Evolutionary conservation across 768 basidiomycete genomes (phyloP).

Genomic region (Agrocybe chaxingu): DNA sequence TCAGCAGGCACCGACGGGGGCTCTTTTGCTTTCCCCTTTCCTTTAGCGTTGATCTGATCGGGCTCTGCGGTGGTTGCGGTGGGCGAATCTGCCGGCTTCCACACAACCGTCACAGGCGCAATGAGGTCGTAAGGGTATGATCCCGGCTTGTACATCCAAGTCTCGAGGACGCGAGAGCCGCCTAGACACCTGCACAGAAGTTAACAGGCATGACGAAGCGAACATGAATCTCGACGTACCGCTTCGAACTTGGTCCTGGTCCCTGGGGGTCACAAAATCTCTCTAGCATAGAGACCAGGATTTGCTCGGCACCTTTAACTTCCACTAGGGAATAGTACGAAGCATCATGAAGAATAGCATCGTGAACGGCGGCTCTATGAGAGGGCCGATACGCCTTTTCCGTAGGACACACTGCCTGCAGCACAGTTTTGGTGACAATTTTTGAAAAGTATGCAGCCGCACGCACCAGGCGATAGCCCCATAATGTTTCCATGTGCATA

Average conservation of each 20-base stretch:
- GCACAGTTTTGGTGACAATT: not conserved
- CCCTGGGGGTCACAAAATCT: constrained; percentile 64
- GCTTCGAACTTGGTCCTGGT: constrained; percentile 53
- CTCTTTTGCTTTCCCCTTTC: constrained; percentile 13
- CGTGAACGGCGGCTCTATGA: constrained; percentile 82
- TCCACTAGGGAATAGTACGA: constrained; percentile 82
- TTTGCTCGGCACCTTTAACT: constrained; percentile 57
- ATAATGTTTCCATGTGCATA: constrained; percentile 90
- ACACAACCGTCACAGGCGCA: constrained; percentile 70
- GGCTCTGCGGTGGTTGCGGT: constrained; percentile 5
- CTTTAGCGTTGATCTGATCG: constrained; percentile 5
- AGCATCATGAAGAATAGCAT: constrained; percentile 85
- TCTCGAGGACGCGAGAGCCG: constrained; percentile 67
- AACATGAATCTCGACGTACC: constrained; percentile 35
- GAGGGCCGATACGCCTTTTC: constrained; percentile 92
- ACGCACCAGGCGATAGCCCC: constrained; percentile 83
- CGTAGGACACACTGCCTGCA: constrained; percentile 78
- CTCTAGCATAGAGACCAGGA: constrained; percentile 51
- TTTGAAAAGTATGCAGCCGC: not conserved
- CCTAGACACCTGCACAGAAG: constrained; percentile 46
- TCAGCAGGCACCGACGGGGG: constrained; percentile 1
- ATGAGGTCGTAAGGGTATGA: constrained; percentile 70
- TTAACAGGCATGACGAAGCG: not conserved
- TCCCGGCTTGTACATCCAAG: constrained; percentile 59
- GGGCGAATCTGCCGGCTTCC: constrained; percentile 44